Base-by-base conservation (phyloP, 768 basidiomycete genomes). In the Amanita fuliginea region DNA sequence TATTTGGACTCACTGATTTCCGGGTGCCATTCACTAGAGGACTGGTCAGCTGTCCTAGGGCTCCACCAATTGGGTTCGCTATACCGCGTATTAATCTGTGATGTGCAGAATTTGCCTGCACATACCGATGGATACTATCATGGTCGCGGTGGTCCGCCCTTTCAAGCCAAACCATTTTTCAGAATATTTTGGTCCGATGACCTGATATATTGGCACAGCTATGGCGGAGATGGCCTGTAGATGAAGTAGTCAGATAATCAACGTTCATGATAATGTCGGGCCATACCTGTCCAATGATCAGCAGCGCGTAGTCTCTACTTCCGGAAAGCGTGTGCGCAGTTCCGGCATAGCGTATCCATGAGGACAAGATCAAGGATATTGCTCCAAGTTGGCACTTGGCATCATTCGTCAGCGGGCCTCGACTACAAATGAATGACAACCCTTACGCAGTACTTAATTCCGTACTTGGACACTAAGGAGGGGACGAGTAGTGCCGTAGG, bases 91-190 rank as follows among this genome's bases (percentile, higher is more conserved):
- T 32, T 39, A 11, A 22, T 36, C 34, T 13, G 18, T 19, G 32
- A 26, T n/a, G 50, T 0, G 14, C 43, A 26, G 30, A 7, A 52
- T 16, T 18, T 6, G 30, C 35, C 40, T 44, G 35, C 46, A 44
- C 62, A 48, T 49, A 76, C 78, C 67, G 39, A 80, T 75, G 6
- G 75, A 72, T 26, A 77, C 57, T 16, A 76, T 59, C 76, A 77
- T 80, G 1, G 75, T 92, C 10, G 86, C 86, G 0, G 88, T 90
- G 2, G 84, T 89, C 36, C 89, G 73, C 11, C 82, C 79, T 51
- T 75, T 69, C 42, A 89, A 64, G 53, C 84, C 79, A 57, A 92
- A 92, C 89, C 89, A 92, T 28, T 66, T 76, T 60, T 92, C 85
- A 0, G 88, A 89, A 62, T 83, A 92, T 46, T 77, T 81, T 1